A percentile compares a stretch with the other conserved stretches of the same genome.
phyloP scores from a whole-genome alignment of 352 stramenopile genomes.

The Phytopythium aichiense region DNA sequence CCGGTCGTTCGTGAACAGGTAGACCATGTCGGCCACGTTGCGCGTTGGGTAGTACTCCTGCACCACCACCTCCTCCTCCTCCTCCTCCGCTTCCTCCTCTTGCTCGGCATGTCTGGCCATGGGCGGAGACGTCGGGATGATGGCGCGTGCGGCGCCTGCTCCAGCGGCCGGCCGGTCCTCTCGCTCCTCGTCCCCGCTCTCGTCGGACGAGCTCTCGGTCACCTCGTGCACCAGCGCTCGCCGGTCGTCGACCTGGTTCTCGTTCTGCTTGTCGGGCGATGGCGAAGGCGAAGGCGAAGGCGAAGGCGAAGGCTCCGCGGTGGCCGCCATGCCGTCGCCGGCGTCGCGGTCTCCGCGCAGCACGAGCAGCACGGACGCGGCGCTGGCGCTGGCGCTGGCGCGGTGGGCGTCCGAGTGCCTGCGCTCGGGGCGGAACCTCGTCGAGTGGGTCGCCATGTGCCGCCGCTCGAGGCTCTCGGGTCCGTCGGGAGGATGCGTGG shows the following conservation, averaged over 20 bases:
- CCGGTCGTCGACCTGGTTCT: slow-evolving; percentile 1
- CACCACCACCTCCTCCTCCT: slow-evolving; percentile 11
- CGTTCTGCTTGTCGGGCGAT: background rate
- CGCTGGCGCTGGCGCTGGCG: slow-evolving; percentile 1
- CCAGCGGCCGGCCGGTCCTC: background rate
- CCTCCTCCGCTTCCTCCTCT: too few relatives aligned
- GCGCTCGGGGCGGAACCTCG: background rate
- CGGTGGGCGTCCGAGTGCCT: background rate
- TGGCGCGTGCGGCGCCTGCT: background rate
- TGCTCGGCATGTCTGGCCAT: background rate
- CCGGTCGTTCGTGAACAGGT: slow-evolving; percentile 65
- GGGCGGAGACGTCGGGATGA: slow-evolving; percentile 6
- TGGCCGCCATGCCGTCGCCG: slow-evolving; percentile 1
- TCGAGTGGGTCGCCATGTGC: slow-evolving; percentile 4
- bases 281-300: background rate
- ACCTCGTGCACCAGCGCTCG: slow-evolving; percentile 23
- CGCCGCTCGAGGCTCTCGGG: background rate
- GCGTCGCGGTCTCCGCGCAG: background rate
- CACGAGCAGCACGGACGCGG: slow-evolving; percentile 8
- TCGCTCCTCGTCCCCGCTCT: slow-evolving; percentile 17
- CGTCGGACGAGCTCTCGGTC: slow-evolving; percentile 37
- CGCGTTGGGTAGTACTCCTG: slow-evolving; percentile 25
- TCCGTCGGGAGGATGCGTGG: background rate
- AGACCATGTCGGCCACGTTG: slow-evolving; percentile 49
- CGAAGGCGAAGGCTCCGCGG: background rate